Conservation (phyloP, 805 yeast genomes). For the Kuraishia floccosa region DNA sequence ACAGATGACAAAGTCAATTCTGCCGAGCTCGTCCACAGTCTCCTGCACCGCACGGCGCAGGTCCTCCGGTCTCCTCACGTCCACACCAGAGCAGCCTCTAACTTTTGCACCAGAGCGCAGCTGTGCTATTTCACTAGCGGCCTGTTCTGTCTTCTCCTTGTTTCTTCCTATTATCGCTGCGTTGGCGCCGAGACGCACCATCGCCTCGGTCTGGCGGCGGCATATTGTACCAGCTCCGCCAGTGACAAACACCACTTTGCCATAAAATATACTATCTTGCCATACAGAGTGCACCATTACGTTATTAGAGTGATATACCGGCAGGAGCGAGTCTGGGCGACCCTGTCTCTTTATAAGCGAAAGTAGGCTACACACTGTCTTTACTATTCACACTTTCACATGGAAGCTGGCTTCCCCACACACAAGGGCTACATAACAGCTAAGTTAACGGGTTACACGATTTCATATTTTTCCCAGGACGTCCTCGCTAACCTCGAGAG, state of each 20-base stretch:
- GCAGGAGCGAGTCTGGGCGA: no score
- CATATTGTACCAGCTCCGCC: constrained; percentile 98
- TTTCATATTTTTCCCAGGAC: no score
- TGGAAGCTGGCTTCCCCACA: no score
- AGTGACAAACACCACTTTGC: constrained; percentile 82
- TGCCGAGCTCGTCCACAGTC: constrained; percentile 61
- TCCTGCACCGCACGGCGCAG: constrained; percentile 49
- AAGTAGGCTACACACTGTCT: no score
- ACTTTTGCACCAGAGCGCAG: constrained; percentile 55
- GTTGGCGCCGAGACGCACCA: constrained; percentile 75
- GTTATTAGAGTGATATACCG: no score
- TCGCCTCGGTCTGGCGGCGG: constrained; percentile 77
- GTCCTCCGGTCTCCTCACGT: constrained; percentile 63
- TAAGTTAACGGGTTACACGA: no score
- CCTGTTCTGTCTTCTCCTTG: constrained; percentile 47
- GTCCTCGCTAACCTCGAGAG: no score
- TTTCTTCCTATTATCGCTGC: constrained; percentile 83
- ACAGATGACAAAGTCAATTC: constrained; percentile 78
- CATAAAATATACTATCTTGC: constrained; percentile 62
- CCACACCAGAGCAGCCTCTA: constrained; percentile 60
- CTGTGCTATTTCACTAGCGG: constrained; percentile 53
- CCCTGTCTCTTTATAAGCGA: no score
- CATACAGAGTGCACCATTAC: constrained; percentile 7
- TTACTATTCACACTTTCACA: no score
- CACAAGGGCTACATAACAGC: no score